phyloP scores from a whole-genome alignment of 805 yeast genomes.

The Ogataea pignaliae region DNA sequence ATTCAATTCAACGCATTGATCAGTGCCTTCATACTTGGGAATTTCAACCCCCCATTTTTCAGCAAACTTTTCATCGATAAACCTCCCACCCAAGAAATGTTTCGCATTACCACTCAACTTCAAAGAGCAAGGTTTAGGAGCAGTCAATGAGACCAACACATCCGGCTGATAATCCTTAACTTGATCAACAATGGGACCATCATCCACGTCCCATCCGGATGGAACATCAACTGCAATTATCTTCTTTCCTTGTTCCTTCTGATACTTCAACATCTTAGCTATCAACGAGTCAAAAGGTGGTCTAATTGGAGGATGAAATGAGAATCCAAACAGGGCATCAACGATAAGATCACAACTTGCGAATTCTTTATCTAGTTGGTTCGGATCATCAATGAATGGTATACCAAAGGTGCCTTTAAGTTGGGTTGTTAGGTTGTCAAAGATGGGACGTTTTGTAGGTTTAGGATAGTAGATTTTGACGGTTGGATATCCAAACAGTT shows the following conservation, averaged over 20 bases:
- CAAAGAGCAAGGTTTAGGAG: conserved; percentile 85
- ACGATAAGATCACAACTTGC: conserved; percentile 46
- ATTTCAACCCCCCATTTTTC: conserved; percentile 65
- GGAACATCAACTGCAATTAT: conserved; percentile 87
- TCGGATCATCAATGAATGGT: conserved; percentile 39
- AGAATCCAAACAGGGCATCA: conserved; percentile 90
- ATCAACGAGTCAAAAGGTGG: conserved; percentile 61
- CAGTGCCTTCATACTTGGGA: conserved; percentile 53
- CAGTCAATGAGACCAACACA: conserved; percentile 78
- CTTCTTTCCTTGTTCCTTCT: conserved; percentile 36
- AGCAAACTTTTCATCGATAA: conserved; percentile 65
- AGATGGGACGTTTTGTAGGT: conserved; percentile 51
- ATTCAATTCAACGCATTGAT: conserved; percentile 44
- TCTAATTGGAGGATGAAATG: conserved; percentile 85
- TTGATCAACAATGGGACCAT: conserved; percentile 56
- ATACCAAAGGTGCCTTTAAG: conserved; percentile 55
- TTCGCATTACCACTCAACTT: conserved; percentile 37
- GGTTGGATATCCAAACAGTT: conserved; percentile 73
- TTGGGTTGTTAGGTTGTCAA: conserved; percentile 59
- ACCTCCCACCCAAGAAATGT: conserved; percentile 91
- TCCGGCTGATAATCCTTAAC: conserved; percentile 44
- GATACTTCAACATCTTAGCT: conserved; percentile 33
- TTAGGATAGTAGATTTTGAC: conserved; percentile 71
- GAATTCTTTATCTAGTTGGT: conserved; percentile 25
- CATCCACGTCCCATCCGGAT: conserved; percentile 95